Conservation (phyloP, 2,329 filamentous ascomycete species). For the Ceratocystis colombiana region DNA sequence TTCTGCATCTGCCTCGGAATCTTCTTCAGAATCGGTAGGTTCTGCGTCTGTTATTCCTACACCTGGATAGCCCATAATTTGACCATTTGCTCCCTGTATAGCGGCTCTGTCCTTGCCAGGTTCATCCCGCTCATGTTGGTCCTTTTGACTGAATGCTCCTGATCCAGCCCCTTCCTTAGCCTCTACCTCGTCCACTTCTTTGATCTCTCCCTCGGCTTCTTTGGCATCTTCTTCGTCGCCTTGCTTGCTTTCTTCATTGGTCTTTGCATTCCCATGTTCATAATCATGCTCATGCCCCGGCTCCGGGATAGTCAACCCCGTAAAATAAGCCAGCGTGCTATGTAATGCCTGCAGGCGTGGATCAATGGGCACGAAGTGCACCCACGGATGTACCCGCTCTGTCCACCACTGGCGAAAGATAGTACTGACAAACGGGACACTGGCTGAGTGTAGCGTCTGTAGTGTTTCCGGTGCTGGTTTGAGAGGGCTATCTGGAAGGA, state of each 20-base stretch:
- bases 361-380: conserved; percentile 72
- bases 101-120: background rate
- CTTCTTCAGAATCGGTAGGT: conserved; percentile 30
- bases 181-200: conserved; percentile 38
- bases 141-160: too few relatives aligned
- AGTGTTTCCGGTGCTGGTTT: conserved; percentile 52
- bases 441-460: conserved; percentile 52
- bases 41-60: background rate
- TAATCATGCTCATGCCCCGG: conserved; percentile 30
- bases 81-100: background rate
- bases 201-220: conserved; percentile 35
- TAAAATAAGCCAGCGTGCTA: conserved; percentile 64
- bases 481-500: conserved; percentile 61
- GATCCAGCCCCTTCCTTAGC: background rate
- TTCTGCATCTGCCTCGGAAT: background rate
- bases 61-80: background rate
- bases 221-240: background rate
- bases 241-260: background rate
- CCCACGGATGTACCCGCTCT: conserved; percentile 61
- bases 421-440: conserved; percentile 59
- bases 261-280: conserved; percentile 29
- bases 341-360: conserved; percentile 62
- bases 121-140: background rate
- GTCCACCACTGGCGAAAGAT: conserved; percentile 75
- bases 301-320: conserved; percentile 39